Conservation (phyloP, 2,329 filamentous ascomycete species). For the Alternaria arbusti region DNA sequence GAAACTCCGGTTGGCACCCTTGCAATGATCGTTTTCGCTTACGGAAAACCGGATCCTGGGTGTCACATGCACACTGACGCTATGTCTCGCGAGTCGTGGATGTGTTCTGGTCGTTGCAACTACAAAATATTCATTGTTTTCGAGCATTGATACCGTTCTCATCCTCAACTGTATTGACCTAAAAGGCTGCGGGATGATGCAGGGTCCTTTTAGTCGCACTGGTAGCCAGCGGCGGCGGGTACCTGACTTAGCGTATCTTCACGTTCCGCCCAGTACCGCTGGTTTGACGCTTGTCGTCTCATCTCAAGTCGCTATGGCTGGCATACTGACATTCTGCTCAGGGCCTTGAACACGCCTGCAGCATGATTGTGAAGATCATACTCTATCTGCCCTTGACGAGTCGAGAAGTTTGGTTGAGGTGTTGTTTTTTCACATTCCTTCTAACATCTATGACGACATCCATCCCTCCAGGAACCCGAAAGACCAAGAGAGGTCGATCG, state of each 20-base stretch:
- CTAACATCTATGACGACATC: not conserved
- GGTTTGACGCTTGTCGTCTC: not conserved
- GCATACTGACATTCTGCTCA: not conserved
- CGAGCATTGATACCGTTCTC: not conserved
- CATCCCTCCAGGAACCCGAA: not conserved
- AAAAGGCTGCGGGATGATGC: not conserved
- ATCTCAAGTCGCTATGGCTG: not conserved
- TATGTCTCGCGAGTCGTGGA: constrained; percentile 1
- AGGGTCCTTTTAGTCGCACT: not conserved
- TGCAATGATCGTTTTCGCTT: constrained; percentile 21
- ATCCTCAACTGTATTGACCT: not conserved
- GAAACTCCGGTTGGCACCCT: constrained; percentile 9
- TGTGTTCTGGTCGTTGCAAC: not conserved
- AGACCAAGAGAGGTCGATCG: not conserved
- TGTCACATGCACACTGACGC: constrained; percentile 20
- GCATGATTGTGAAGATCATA: not conserved
- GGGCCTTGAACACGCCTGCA: not conserved
- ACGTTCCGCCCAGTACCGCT: not conserved
- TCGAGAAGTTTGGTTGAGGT: not conserved
- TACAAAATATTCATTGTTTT: not conserved
- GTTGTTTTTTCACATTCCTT: not conserved
- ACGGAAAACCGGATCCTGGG: constrained; percentile 9
- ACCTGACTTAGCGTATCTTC: not conserved
- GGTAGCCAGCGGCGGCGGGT: not conserved
- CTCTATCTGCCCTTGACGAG: not conserved